Evolutionary conservation across 371 early-diverging fungal genomes (phyloP).

Genomic region (Apophysomyces trapeziformis): DNA sequence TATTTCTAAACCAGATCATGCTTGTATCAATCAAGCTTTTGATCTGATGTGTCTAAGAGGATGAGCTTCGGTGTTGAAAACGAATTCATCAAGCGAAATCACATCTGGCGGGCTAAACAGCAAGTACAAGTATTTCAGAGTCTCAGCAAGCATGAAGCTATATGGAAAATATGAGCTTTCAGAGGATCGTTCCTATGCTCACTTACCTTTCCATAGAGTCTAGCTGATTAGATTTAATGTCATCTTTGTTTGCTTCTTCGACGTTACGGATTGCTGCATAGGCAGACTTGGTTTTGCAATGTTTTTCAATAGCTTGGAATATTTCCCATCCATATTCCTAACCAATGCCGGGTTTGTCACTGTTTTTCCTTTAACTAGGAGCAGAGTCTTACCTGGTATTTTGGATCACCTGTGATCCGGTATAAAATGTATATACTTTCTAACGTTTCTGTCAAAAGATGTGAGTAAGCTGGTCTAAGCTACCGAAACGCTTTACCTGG

Average conservation of each 20-base stretch:
- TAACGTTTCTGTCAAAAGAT: conserved; percentile 62
- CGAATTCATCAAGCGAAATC: conserved; percentile 73
- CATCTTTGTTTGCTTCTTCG: conserved; percentile 30
- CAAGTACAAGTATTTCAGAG: conserved; percentile 87
- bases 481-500: conserved; percentile 26
- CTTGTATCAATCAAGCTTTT: background rate
- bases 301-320: conserved; percentile 70
- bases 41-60: conserved; percentile 42
- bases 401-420: conserved; percentile 73
- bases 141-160: conserved; percentile 87
- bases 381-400: conserved; percentile 54
- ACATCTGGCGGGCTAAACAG: conserved; percentile 67
- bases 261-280: conserved; percentile 69
- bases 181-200: background rate
- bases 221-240: conserved; percentile 38
- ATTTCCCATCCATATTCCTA: conserved; percentile 76
- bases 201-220: conserved; percentile 55
- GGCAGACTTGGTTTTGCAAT: conserved; percentile 61
- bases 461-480: background rate
- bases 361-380: background rate
- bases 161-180: background rate
- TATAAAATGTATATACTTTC: conserved; percentile 80
- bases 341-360: background rate
- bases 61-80: conserved; percentile 79
- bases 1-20: background rate